Base-by-base conservation (phyloP, 139 green algal genomes). In the Volvox africanus region DNA sequence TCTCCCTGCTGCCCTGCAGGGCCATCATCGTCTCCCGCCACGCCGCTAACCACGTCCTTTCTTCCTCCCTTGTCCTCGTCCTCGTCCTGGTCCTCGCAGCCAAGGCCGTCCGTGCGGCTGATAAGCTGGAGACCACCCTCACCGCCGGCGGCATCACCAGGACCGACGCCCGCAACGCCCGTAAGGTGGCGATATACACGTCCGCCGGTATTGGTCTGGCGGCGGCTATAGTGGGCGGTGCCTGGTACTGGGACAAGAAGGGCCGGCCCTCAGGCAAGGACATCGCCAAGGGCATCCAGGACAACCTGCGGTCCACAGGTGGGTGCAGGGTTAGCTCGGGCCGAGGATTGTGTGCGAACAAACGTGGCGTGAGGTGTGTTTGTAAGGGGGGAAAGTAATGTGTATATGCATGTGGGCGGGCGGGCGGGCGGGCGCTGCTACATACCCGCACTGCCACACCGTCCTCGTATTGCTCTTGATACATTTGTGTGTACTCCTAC, bases 171-270 rank as follows among this genome's bases (percentile, higher is more conserved):
- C 5, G 9, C 28, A 75, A 68, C 26, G 71, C 69, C 37, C 30
- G 44, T 28, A 61, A 50, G 84, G 84, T 33, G 21, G 86, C 86
- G 21, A 35, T 83, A 21, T 83, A 84, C 71, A 90, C 86, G 21
- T 21, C 44, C 30, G 50, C 73, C 2, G 86, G 86, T 44, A 83
- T 90, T 55, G 55, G 55, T 2, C 50, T 90, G 71, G 68, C 84
- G 36, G 73, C 86, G 21, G 86, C 71, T 19, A n/a, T 69, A 24
- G 86, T 90, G 73, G 73, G 71, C 26, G 86, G 86, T 24, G 55
- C 67, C 9, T 90, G 86, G 86, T 90, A 33, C 35, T 90, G 86
- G 86, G 86, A 90, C 86, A 83, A 83, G 73, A 83, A 90, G 86
- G 86, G 86, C 3, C 86, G 86, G 20, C 86, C 86, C 71, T 61